These are phyloP conservation scores for Aspergillus ellipticus DNA, from an alignment of 495 filamentous ascomycete species.

Conservation along the genomic window DNA sequence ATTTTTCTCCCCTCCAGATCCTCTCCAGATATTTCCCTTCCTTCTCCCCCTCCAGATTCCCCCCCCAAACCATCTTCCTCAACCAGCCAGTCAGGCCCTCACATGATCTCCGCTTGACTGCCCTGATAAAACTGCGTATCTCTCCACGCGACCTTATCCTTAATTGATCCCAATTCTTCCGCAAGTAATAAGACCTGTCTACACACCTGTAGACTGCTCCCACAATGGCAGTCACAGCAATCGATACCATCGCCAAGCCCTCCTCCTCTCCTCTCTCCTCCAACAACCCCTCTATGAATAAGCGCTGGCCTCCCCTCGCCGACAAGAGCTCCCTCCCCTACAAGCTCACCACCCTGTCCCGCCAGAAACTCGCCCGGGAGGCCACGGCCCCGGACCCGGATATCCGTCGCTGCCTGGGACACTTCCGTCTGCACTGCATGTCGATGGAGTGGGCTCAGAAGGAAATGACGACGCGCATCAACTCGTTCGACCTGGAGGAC, in stretches of 20 bases:
- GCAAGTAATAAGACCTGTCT: neutral
- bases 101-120: neutral
- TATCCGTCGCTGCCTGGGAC: slow-evolving; percentile 40
- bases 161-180: neutral
- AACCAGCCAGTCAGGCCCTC: neutral
- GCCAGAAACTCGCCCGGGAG: slow-evolving; percentile 41
- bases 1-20: slow-evolving; percentile 2
- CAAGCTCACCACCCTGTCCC: slow-evolving; percentile 40
- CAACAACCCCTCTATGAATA: slow-evolving; percentile 30
- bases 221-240: slow-evolving; percentile 18
- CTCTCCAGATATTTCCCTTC: neutral
- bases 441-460: slow-evolving; percentile 41
- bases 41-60: slow-evolving; percentile 4
- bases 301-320: slow-evolving; percentile 42
- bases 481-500: slow-evolving; percentile 40
- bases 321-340: slow-evolving; percentile 41
- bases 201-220: neutral
- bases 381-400: slow-evolving; percentile 40
- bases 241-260: slow-evolving; percentile 14
- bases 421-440: slow-evolving; percentile 38
- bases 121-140: neutral
- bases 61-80: neutral
- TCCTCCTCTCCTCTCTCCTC: slow-evolving; percentile 15
- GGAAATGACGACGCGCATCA: slow-evolving; percentile 42
- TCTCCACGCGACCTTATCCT: neutral